These are phyloP conservation scores for Plantago ovata DNA, from an alignment of 257 asterid genomes.

Conservation along the genomic window DNA sequence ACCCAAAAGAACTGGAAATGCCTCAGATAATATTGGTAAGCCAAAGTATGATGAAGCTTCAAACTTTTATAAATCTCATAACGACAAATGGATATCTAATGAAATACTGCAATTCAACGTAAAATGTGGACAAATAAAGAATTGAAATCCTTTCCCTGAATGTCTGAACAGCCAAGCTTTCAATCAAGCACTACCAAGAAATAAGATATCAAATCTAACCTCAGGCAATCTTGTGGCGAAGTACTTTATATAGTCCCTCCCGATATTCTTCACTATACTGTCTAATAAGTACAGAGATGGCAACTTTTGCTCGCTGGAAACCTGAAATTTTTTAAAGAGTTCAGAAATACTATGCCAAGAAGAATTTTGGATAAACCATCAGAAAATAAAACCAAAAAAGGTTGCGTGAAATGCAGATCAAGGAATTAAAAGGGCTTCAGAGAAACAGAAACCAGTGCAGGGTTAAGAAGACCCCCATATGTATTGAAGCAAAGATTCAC, in stretches of 20 bases:
- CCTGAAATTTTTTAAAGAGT: constrained; percentile 48
- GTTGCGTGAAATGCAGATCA: constrained; percentile 5
- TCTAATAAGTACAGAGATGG: constrained; percentile 93
- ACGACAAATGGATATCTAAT: not conserved
- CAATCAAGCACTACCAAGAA: constrained; percentile 8
- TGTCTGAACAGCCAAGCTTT: not conserved
- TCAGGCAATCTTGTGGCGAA: constrained; percentile 73
- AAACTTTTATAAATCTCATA: constrained; percentile 8
- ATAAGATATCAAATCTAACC: constrained; percentile 44
- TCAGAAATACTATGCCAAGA: constrained; percentile 27
- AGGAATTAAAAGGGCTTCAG: not conserved
- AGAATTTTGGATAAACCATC: constrained; percentile 1
- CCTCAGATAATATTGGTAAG: constrained; percentile 1
- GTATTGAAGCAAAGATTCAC: not conserved
- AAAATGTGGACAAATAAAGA: not conserved
- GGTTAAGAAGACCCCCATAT: not conserved
- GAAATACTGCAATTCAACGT: constrained; percentile 3
- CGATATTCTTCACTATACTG: constrained; percentile 97
- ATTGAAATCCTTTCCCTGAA: not conserved
- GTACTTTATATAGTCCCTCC: constrained; percentile 82
- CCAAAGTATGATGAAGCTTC: not conserved
- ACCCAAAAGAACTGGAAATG: constrained; percentile 15
- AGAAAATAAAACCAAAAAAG: constrained; percentile 7
- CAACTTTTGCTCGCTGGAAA: constrained; percentile 84
- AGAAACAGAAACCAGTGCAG: constrained; percentile 16